These are phyloP conservation scores for Stenogyne calaminthoides DNA, from an alignment of 305 asterid species.

Conservation along the genomic window DNA sequence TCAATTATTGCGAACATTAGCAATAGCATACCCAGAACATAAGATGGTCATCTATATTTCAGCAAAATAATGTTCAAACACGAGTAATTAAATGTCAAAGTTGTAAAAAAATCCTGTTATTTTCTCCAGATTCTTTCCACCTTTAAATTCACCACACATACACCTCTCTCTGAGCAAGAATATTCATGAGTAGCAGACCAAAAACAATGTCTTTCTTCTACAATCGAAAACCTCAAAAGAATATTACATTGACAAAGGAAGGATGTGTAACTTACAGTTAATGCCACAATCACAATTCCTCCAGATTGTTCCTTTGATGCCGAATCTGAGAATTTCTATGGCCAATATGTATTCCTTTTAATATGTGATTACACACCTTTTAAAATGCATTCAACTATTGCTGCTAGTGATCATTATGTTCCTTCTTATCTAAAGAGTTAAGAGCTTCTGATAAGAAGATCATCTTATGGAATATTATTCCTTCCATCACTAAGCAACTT, in stretches of 20 bases:
- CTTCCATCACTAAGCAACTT: conserved; percentile 43
- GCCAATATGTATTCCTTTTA: conserved; percentile 32
- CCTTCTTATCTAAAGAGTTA: conserved; percentile 40
- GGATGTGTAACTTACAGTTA: conserved; percentile 10
- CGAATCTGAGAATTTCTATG: conserved; percentile 22
- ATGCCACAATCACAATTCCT: conserved; percentile 19
- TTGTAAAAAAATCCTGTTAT: not conserved
- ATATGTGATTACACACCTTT: conserved; percentile 1
- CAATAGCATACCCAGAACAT: not conserved
- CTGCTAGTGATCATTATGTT: conserved; percentile 36
- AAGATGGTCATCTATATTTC: not conserved
- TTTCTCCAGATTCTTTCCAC: not conserved
- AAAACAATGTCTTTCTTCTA: conserved; percentile 3
- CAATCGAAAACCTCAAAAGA: conserved; percentile 17
- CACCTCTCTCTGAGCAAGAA: not conserved
- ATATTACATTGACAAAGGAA: conserved; percentile 10
- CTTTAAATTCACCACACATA: not conserved
- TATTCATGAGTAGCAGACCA: conserved; percentile 12
- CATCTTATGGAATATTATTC: conserved; percentile 45
- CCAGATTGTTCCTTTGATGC: conserved; percentile 24
- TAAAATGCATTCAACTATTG: conserved; percentile 17
- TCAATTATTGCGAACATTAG: not conserved
- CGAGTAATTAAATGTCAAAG: not conserved
- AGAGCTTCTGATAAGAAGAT: conserved; percentile 37
- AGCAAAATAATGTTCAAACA: not conserved